Percentiles rank a stretch among this genome's conserved stretches.
Conservation (phyloP, 1,139 yeast species). For the Candida neerlandica region DNA sequence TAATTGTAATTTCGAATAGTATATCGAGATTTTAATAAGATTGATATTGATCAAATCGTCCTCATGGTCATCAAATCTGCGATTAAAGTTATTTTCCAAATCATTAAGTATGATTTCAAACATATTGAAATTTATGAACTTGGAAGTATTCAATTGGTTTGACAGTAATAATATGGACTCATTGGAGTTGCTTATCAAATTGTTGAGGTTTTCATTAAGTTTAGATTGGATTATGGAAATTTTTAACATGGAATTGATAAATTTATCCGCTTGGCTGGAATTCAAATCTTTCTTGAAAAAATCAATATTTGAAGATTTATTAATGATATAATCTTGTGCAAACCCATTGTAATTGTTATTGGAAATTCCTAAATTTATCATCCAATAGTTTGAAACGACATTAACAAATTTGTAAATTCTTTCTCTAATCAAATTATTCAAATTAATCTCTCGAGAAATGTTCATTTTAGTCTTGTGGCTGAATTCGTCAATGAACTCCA, state of each 20-base stretch:
- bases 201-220: constrained; percentile 43
- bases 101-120: constrained; percentile 45
- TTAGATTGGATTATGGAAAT: constrained; percentile 46
- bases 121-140: constrained; percentile 44
- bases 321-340: constrained; percentile 45
- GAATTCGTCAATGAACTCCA: constrained; percentile 47
- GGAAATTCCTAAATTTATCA: constrained; percentile 43
- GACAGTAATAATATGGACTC: constrained; percentile 16
- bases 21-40: constrained; percentile 38
- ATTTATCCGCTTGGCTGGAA: constrained; percentile 29
- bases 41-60: constrained; percentile 17
- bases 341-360: constrained; percentile 43
- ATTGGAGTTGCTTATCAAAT: constrained; percentile 23
- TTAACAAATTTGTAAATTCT: constrained; percentile 48
- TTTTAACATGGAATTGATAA: constrained; percentile 42
- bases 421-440: constrained; percentile 43
- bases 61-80: constrained; percentile 16
- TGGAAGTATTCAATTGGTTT: constrained; percentile 28
- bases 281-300: constrained; percentile 16
- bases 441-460: constrained; percentile 34
- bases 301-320: constrained; percentile 37
- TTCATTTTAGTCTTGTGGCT: constrained; percentile 45
- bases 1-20: constrained; percentile 44
- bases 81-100: constrained; percentile 21
- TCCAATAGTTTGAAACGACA: constrained; percentile 49